Evolutionary conservation across 352 stramenopile species (phyloP).

Genomic region (Phytophthora meadii): DNA sequence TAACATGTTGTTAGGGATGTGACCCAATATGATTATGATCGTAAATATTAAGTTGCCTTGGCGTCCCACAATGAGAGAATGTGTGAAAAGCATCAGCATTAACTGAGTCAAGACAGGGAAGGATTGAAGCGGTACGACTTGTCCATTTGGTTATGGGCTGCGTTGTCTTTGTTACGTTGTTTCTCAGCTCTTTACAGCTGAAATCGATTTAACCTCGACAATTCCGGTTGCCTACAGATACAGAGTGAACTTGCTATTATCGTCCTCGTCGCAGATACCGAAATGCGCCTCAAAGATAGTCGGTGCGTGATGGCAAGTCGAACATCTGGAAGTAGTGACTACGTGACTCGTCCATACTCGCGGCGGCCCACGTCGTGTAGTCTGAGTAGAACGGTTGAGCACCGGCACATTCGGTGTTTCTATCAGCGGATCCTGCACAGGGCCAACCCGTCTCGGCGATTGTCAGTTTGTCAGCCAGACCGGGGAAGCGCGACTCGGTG

Average conservation of each 20-base stretch:
- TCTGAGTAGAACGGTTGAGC: constrained; percentile 51
- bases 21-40: no score
- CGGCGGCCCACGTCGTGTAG: constrained; percentile 42
- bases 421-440: constrained; percentile 39
- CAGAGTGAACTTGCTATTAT: constrained; percentile 49
- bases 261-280: constrained; percentile 44
- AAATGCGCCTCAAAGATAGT: constrained; percentile 56
- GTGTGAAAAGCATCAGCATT: constrained; percentile 40
- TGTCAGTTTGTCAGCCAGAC: constrained; percentile 54
- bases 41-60: no score
- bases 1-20: no score
- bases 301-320: constrained; percentile 55
- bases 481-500: constrained; percentile 47
- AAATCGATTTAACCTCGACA: background rate
- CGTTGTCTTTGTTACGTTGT: background rate
- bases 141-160: background rate
- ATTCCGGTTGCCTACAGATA: constrained; percentile 6
- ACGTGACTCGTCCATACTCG: constrained; percentile 40
- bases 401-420: constrained; percentile 52
- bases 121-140: constrained; percentile 10
- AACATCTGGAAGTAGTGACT: constrained; percentile 75
- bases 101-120: constrained; percentile 12
- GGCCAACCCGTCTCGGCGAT: constrained; percentile 76
- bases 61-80: constrained; percentile 47
- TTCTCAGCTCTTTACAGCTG: background rate